These are phyloP conservation scores for Cystobasidiaceae sp. DNA, from an alignment of 1,284 basidiomycete genomes.

Conservation along the genomic window DNA sequence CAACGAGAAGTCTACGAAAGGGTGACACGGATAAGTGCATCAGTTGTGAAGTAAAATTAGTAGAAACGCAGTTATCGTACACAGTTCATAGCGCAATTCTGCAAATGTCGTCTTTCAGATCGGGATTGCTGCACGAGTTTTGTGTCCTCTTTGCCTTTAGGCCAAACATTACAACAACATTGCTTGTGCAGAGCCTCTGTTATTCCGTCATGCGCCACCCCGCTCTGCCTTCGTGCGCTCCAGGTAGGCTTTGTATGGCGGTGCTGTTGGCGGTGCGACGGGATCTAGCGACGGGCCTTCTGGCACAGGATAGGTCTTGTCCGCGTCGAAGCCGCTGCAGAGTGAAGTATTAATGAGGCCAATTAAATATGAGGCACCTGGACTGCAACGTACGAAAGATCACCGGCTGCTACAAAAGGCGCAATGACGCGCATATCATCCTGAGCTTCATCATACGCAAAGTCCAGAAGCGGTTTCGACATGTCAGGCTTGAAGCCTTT, in stretches of 20 bases:
- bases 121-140: too few species aligned
- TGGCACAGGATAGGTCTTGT: conserved; percentile 37
- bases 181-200: not conserved
- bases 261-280: conserved; percentile 35
- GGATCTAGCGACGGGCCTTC: conserved; percentile 22
- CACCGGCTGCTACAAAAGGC: conserved; percentile 44
- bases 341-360: not conserved
- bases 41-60: too few species aligned
- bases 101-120: too few species aligned
- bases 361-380: too few species aligned
- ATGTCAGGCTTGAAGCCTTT: conserved; percentile 41
- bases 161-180: conserved; percentile 5
- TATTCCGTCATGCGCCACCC: not conserved
- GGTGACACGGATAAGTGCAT: too few species aligned
- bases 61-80: too few species aligned
- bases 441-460: conserved; percentile 33
- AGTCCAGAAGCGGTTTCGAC: conserved; percentile 40
- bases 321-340: conserved; percentile 39
- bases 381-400: conserved; percentile 37
- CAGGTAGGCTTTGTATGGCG: conserved; percentile 40
- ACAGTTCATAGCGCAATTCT: too few species aligned
- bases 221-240: conserved; percentile 16
- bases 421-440: conserved; percentile 41
- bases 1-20: too few species aligned
- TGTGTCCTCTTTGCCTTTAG: not conserved